Percentiles rank a stretch among this genome's conserved stretches.
These are phyloP conservation scores for Botrytis elliptica DNA, from an alignment of 2,329 filamentous ascomycete species.

Conservation along the genomic window DNA sequence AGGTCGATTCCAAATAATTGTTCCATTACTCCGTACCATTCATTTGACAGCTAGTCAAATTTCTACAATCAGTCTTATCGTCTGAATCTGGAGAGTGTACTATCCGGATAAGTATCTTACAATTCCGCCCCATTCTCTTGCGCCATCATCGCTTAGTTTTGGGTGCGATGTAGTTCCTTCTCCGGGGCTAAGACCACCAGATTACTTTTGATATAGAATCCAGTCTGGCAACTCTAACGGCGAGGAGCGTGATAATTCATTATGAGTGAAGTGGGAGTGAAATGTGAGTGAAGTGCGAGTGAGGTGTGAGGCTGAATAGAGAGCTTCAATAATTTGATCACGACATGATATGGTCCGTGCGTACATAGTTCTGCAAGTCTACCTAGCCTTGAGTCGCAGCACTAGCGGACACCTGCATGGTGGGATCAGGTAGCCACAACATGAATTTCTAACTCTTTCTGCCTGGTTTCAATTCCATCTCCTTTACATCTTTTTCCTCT, in stretches of 20 bases:
- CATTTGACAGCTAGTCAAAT: neutral
- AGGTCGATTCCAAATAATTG: neutral
- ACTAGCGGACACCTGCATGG: neutral
- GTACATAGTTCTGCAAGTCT: neutral
- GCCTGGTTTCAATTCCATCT: neutral
- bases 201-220: neutral
- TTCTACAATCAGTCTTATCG: neutral
- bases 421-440: neutral
- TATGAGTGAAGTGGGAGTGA: neutral
- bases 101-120: neutral
- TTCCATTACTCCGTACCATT: neutral
- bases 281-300: neutral
- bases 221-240: neutral
- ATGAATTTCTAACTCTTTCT: neutral
- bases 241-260: neutral
- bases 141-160: neutral
- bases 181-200: neutral
- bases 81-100: neutral
- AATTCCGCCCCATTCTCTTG: neutral
- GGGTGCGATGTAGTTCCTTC: neutral
- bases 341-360: neutral
- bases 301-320: neutral
- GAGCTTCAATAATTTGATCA: neutral
- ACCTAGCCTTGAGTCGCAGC: neutral
- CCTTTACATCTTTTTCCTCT: neutral